phyloP scores from a whole-genome alignment of 768 basidiomycete species.

The Rhodotorula paludigena region DNA sequence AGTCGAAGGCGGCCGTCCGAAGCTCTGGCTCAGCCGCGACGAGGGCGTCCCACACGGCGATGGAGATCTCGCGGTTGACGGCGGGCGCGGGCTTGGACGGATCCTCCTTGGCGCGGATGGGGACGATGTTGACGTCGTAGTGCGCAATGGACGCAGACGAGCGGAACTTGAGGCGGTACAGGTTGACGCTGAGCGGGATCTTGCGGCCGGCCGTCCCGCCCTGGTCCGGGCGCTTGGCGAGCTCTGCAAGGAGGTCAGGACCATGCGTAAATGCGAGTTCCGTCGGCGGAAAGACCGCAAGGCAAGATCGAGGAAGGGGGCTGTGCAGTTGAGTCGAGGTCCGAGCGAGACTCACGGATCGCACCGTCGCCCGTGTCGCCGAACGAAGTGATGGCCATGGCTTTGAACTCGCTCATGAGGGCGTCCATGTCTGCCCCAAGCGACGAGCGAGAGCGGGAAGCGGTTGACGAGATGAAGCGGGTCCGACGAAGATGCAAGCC shows the following conservation, averaged over 20 bases:
- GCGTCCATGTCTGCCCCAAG: too few species aligned
- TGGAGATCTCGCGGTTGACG: constrained; percentile 12
- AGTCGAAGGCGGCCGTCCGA: constrained; percentile 14
- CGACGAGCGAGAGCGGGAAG: too few species aligned
- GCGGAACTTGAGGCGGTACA: constrained; percentile 25
- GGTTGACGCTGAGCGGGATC: constrained; percentile 19
- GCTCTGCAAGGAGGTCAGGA: neutral
- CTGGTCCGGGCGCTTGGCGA: constrained; percentile 28
- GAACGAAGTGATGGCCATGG: constrained; percentile 1
- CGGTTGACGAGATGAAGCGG: too few species aligned
- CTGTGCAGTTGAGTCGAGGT: neutral
- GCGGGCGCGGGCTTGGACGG: neutral
- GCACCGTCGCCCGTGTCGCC: neutral
- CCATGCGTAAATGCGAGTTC: neutral
- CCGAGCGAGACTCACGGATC: constrained; percentile 18
- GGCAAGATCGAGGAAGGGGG: neutral
- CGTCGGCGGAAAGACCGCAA: too few species aligned
- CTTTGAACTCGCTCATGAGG: constrained; percentile 10
- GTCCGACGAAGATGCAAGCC: too few species aligned
- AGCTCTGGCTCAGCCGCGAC: constrained; percentile 15
- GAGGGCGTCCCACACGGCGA: constrained; percentile 28
- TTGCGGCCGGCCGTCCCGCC: constrained; percentile 8
- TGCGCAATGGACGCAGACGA: constrained; percentile 2
- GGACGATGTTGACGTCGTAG: constrained; percentile 16
- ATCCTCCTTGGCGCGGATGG: neutral